Base-by-base conservation (phyloP, 192 early-diverging fungal genomes). In the Geosiphon pyriformis region DNA sequence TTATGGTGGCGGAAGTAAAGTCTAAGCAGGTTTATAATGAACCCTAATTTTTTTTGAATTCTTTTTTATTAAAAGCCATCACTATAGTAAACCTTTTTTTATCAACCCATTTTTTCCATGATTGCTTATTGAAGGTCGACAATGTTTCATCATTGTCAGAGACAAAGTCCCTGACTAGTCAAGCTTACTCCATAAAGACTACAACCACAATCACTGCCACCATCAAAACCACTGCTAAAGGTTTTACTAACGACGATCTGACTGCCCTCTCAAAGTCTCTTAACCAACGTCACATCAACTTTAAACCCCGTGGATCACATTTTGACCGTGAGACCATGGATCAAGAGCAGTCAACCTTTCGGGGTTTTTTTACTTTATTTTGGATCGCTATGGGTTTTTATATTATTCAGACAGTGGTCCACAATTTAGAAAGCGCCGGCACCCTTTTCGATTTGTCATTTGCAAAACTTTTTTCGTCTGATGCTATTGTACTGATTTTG, bases 281-380 rank as follows among this genome's bases (percentile, higher is more conserved):
- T 2, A 33, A 35, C 37, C 55, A 67, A 46, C 76, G 76, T 46
- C 59, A 65, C 20, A 68, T 67, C 4, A 75, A 65, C 15, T 78
- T 78, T 33, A 67, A 74, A 50, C 48, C 76, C 1, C 70, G 76
- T 46, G 67, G 53, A 22, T 78, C 76, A 31, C 65, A 69, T 51
- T 58, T 78, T n/a, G 76, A 78, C 61, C 70, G 73, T n/a, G 76
- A 78, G 64, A 56, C 60, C 12, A 52, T 78, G 34, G 49, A 52
- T 48, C 59, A 56, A 32, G 63, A 59, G 31, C 59, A 83, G 34
- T 74, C 77, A 50, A 57, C 72, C 7, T 84, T 82, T 74, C 82
- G 88, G 31, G 91, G 90, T 20, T 92, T 92, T 72, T 88, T 89
- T 71, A 87, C 85, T 1, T 75, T 93, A 20, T 94, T 93, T 69